Base-by-base conservation (phyloP, 306 rosid genomes). In the Inga leiocalycina region DNA sequence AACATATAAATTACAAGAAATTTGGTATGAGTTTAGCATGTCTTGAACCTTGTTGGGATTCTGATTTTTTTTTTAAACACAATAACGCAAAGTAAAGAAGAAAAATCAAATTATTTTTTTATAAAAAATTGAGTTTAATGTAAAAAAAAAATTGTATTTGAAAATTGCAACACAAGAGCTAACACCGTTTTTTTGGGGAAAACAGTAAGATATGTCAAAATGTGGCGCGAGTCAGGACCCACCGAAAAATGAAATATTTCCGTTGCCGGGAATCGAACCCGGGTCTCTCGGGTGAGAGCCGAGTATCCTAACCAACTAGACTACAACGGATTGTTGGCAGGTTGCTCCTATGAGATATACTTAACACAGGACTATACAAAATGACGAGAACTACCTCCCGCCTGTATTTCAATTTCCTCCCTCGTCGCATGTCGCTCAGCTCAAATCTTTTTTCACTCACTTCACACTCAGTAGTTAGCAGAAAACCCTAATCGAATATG, bases 271-370 rank as follows among this genome's bases (percentile, higher is more conserved):
- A 84, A 35, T 84, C 34, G 84, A 84, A 80, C 87, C 81, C 81
- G 84, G 87, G 87, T 84, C 87, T 80, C 37, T 84, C 81, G 84
- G 84, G 84, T 84, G 87, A 84, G 87, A 80, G 87, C 87, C 84
- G 76, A 85, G 32, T 85, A 80, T 80, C 85, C 88, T 85, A 8
- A 85, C 85, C 85, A 22, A 41, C 88, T 85, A 85, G 85, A 85
- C 88, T 85, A 85, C 88, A 85, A 85, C 85, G 88, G 82, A 85
- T 9, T 22, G 27, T 2, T 57, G 8, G 2, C 0, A 0, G 0
- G 0, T 4, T 0, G 0, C 6, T 49, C 1, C 5, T 4, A 4
- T 49, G 2, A 46, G 2, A 11, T 2, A 0, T 0, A 12, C 3
- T 11, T 12, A 46, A 46, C 0, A 0, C 1, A 5, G 1, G 0